Evolutionary conservation across 371 early-diverging fungal species (phyloP).

Genomic region (Apophysomyces sp.): DNA sequence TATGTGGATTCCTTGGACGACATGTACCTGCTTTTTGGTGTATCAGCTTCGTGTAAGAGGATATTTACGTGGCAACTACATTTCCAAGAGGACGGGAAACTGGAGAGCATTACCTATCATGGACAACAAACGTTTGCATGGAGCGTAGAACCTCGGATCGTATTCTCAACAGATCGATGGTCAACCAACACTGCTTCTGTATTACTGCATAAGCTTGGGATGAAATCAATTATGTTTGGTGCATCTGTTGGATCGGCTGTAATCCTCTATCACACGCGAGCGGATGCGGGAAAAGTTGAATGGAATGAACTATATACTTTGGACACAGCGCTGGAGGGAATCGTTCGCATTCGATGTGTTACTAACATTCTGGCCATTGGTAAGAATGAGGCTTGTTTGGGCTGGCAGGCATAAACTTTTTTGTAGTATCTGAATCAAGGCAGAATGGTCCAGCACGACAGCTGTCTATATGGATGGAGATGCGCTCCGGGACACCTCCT

Average conservation of each 20-base stretch:
- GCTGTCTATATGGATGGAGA: constrained; percentile 38
- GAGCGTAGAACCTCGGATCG: not conserved
- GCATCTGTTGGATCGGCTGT: constrained; percentile 7
- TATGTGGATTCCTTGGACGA: constrained; percentile 29
- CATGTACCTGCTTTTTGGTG: constrained; percentile 22
- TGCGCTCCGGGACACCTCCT: constrained; percentile 29
- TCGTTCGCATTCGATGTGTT: constrained; percentile 13
- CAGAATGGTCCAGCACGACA: constrained; percentile 6
- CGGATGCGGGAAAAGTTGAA: not conserved
- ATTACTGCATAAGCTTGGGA: constrained; percentile 1
- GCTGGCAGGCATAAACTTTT: not conserved
- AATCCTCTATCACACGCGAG: constrained; percentile 1
- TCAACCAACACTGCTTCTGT: constrained; percentile 10
- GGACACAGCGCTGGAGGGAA: constrained; percentile 9
- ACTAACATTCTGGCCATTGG: constrained; percentile 17
- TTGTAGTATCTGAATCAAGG: constrained; percentile 16
- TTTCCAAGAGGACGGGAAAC: not conserved
- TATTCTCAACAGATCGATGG: not conserved
- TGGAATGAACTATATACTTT: constrained; percentile 29
- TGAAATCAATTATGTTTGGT: not conserved
- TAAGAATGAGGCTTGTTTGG: not conserved
- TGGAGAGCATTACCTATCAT: not conserved
- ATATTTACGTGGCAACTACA: constrained; percentile 29
- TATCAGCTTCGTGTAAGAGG: constrained; percentile 10
- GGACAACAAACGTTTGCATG: constrained; percentile 8